Conservation (phyloP, 495 filamentous ascomycete species). For the Xylaria cubensis region DNA sequence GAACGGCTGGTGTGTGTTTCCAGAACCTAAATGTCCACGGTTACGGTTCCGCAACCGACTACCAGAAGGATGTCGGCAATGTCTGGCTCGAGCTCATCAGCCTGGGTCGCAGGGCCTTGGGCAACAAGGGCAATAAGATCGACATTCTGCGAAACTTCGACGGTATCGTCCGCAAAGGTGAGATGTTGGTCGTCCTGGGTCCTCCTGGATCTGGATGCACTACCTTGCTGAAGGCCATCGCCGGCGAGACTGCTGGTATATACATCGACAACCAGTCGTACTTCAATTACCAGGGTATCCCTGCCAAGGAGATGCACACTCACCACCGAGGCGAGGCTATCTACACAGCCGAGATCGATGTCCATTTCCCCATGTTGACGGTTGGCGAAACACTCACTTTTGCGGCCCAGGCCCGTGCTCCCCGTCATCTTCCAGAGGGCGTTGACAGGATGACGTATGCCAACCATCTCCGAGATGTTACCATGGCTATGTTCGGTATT, state of each 20-base stretch:
- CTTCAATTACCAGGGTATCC: constrained; percentile 77
- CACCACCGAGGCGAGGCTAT: constrained; percentile 80
- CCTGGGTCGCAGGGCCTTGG: constrained; percentile 55
- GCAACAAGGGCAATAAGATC: constrained; percentile 66
- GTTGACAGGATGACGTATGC: constrained; percentile 66
- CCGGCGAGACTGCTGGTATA: constrained; percentile 77
- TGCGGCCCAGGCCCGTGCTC: constrained; percentile 73
- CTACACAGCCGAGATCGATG: constrained; percentile 80
- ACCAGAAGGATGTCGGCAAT: constrained; percentile 77
- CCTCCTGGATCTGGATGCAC: constrained; percentile 80
- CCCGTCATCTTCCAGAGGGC: constrained; percentile 65
- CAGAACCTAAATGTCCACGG: constrained; percentile 77
- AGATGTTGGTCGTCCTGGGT: constrained; percentile 82
- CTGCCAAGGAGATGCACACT: constrained; percentile 66
- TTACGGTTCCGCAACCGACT: constrained; percentile 77
- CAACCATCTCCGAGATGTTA: constrained; percentile 71
- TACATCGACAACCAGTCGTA: constrained; percentile 67
- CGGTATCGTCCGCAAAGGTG: constrained; percentile 74
- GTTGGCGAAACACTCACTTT: constrained; percentile 81
- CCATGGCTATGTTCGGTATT: constrained; percentile 82
- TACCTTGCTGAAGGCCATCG: constrained; percentile 80
- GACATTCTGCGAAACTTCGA: constrained; percentile 82
- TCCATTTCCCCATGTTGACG: constrained; percentile 82
- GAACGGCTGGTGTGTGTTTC: constrained; percentile 61
- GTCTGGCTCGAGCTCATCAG: constrained; percentile 63